These are phyloP conservation scores for Oryza officinalis DNA, from an alignment of 176 grass and related monocot genomes.

Conservation along the genomic window DNA sequence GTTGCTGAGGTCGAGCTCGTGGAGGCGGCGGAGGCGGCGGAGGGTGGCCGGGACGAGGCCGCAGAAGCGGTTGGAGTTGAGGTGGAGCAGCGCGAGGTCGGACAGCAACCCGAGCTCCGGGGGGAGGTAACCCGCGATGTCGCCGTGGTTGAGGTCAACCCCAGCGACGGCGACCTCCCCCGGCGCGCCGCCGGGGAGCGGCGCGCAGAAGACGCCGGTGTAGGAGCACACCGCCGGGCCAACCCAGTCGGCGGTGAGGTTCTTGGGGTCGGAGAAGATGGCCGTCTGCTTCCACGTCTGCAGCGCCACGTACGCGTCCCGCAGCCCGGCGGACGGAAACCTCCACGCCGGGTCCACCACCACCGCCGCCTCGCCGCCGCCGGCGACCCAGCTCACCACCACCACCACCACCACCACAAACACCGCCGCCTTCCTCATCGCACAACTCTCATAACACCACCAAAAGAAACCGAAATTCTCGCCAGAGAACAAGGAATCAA, in stretches of 20 bases:
- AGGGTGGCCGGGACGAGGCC: constrained; percentile 61
- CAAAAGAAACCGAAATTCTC: not conserved
- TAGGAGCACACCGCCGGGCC: constrained; percentile 67
- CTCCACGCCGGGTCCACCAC: constrained; percentile 61
- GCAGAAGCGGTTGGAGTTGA: constrained; percentile 98
- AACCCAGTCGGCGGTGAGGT: constrained; percentile 59
- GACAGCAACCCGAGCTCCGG: constrained; percentile 73
- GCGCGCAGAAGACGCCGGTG: constrained; percentile 58
- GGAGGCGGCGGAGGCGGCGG: constrained; percentile 59
- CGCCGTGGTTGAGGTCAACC: constrained; percentile 96
- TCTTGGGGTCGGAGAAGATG: constrained; percentile 73
- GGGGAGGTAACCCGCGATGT: constrained; percentile 93
- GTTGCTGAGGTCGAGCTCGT: constrained; percentile 97
- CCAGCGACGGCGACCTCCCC: constrained; percentile 61
- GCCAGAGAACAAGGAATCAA: not conserved
- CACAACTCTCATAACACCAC: constrained; percentile 10
- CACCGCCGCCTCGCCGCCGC: constrained; percentile 42
- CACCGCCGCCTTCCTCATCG: constrained; percentile 10
- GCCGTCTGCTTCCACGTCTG: constrained; percentile 73
- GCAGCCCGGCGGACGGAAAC: constrained; percentile 53
- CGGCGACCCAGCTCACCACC: constrained; percentile 22
- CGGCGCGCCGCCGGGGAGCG: not conserved
- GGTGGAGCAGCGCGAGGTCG: constrained; percentile 82
- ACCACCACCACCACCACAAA: not conserved
- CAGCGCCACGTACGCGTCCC: constrained; percentile 66